Evolutionary conservation across 768 basidiomycete species (phyloP), one percentile per base, ranked within the genome.

Genomic region (Fomitopsis pulvina): DNA sequence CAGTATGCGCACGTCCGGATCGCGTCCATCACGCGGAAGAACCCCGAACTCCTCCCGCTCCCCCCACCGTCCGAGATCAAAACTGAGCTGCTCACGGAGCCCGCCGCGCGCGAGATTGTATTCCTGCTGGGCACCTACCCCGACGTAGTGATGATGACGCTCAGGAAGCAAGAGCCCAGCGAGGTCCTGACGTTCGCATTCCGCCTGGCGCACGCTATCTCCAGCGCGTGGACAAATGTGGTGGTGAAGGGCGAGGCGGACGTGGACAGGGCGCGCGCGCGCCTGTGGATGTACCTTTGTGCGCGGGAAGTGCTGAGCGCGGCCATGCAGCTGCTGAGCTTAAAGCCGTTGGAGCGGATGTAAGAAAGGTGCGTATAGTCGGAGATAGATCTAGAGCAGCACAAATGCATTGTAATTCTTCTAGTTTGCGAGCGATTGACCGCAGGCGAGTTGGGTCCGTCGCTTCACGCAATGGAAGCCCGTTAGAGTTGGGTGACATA

Each of bases 1-100:
- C 94, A 97, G 72, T 97, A 97, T 66, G 91, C 92, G 0, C 94
- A 96, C 69, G 93, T 93, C 58, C 89, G 94, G 18, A 74, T 97
- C 26, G 79, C 86, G 6, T 96, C 93, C 1, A 85, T 97, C 62
- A 82, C 81, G 57, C 89, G 93, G 50, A 94, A 95, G 68, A 93
- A 94, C 68, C 90, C 91, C 1, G 78, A 88, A 51, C 82, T 94
- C 26, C 69, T 89, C 34, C 85, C 92, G 18, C 81, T 91, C 9
- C 87, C 88, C 0, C 66, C 77, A 0, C 78, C 80, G 8, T 71
- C 79, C n/a, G 66, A 82, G 54, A 85, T 95, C 65, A 71, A 85
- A 59, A 79, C 80, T 7, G 68, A 72, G 1, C 72, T 79, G n/a
- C 82, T 96, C 46, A 70, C 74, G 7, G 76, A 84, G 48, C 83